phyloP scores from a whole-genome alignment of 495 filamentous ascomycete species.

The Patellaria atrata region DNA sequence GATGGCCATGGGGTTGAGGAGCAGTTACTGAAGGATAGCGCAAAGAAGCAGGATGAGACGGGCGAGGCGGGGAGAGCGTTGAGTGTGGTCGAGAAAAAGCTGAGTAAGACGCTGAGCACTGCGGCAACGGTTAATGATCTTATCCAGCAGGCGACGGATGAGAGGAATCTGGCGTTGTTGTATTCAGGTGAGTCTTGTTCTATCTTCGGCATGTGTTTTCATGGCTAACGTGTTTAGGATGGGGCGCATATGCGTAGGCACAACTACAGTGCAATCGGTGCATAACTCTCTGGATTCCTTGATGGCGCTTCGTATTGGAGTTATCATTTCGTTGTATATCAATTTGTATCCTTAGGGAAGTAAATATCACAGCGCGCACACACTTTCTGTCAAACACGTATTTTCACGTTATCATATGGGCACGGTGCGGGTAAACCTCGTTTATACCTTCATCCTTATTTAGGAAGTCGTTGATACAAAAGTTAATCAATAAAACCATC shows the following conservation, averaged over 20 bases:
- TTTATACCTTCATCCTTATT: too few species aligned
- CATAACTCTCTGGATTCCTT: too few species aligned
- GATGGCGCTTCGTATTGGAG: too few species aligned
- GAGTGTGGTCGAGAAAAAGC: constrained; percentile 84
- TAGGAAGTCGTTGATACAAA: too few species aligned
- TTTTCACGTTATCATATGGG: too few species aligned
- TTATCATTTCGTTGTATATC: too few species aligned
- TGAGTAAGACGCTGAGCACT: constrained; percentile 85
- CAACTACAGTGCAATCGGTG: too few species aligned
- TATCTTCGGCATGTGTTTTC: not conserved
- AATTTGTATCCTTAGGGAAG: too few species aligned
- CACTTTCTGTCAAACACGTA: too few species aligned
- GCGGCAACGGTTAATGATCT: constrained; percentile 91
- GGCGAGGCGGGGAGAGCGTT: constrained; percentile 86
- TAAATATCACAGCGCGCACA: too few species aligned
- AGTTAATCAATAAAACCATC: too few species aligned
- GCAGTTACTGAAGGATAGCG: constrained; percentile 23
- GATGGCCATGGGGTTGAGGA: constrained; percentile 22
- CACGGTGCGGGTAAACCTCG: too few species aligned
- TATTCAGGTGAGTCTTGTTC: constrained; percentile 45
- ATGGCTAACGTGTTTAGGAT: not conserved
- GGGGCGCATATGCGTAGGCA: constrained; percentile 4
- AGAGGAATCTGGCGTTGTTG: constrained; percentile 79
- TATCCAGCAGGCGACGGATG: constrained; percentile 89
- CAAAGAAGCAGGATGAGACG: constrained; percentile 46